phyloP scores from a whole-genome alignment of 2,329 filamentous ascomycete species.

The Aspergillus brasiliensis region DNA sequence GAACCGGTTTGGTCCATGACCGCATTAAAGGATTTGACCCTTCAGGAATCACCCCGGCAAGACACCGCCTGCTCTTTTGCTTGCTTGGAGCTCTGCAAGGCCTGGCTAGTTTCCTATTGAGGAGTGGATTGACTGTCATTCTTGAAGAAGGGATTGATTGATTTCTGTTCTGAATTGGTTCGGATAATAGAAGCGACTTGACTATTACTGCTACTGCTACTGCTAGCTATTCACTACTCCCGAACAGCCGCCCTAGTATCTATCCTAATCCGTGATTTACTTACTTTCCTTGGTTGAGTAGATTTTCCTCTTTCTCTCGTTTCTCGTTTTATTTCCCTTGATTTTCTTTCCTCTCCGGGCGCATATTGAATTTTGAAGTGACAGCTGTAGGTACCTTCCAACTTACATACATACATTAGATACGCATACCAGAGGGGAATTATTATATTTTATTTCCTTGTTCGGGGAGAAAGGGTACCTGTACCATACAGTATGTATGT shows the following conservation, averaged over 20 bases:
- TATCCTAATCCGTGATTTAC: too few species aligned
- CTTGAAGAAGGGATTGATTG: too few species aligned
- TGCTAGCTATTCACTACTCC: too few species aligned
- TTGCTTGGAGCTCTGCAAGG: background rate
- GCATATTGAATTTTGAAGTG: background rate
- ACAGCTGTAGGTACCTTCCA: conserved; percentile 7
- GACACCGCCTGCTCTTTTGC: background rate
- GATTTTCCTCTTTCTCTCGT: too few species aligned
- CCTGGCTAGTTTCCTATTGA: background rate
- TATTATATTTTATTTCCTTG: background rate
- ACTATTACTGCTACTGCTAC: too few species aligned
- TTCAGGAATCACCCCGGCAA: background rate
- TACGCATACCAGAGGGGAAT: background rate
- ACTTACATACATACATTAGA: background rate
- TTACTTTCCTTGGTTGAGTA: too few species aligned
- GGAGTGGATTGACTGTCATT: background rate
- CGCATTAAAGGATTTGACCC: conserved; percentile 6
- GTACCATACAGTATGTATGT: background rate
- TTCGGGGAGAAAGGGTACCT: background rate
- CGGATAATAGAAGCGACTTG: too few species aligned
- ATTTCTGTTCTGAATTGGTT: too few species aligned
- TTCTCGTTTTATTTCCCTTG: background rate
- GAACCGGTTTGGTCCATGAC: conserved; percentile 16
- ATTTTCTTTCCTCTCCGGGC: background rate
- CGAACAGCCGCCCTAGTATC: too few species aligned